Evolutionary conservation across 1,284 basidiomycete genomes (phyloP).

Genomic region (Naganishia cerealis): DNA sequence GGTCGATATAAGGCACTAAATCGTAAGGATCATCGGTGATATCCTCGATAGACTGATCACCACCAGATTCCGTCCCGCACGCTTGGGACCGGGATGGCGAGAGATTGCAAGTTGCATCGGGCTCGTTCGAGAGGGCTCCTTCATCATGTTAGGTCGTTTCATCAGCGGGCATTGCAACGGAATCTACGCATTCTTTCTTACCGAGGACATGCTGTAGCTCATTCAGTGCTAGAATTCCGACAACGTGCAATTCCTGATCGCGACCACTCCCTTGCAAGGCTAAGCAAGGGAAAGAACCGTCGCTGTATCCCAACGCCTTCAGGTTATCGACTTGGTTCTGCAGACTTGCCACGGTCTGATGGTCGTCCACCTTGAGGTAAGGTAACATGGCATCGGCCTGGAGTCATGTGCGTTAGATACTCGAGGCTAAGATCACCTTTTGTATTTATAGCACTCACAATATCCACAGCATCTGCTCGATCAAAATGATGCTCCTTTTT

Average conservation of each 20-base stretch:
- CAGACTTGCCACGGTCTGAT: slow-evolving; percentile 71
- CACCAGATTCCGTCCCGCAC: slow-evolving; percentile 15
- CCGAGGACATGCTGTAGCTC: slow-evolving; percentile 93
- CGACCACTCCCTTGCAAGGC: slow-evolving; percentile 57
- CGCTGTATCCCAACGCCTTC: slow-evolving; percentile 65
- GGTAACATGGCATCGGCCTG: slow-evolving; percentile 32
- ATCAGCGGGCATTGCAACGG: slow-evolving; percentile 27
- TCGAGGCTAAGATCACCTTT: neutral
- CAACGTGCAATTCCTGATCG: slow-evolving; percentile 62
- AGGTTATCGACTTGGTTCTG: slow-evolving; percentile 66
- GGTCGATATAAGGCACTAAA: slow-evolving; percentile 84
- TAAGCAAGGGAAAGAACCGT: slow-evolving; percentile 81
- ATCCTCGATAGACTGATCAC: slow-evolving; percentile 38
- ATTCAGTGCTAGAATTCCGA: slow-evolving; percentile 88
- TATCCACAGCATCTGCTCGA: slow-evolving; percentile 68
- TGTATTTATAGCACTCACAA: slow-evolving; percentile 59
- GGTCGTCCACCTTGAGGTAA: slow-evolving; percentile 65
- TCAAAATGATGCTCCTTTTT: slow-evolving; percentile 89
- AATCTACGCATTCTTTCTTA: slow-evolving; percentile 53
- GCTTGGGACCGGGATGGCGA: slow-evolving; percentile 46
- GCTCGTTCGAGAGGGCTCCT: slow-evolving; percentile 75
- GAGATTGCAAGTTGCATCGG: slow-evolving; percentile 67
- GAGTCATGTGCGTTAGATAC: neutral
- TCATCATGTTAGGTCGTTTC: slow-evolving; percentile 35
- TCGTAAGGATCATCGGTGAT: slow-evolving; percentile 67